Conservation (phyloP, 441 rosid genomes). For the Brassica hybrid region DNA sequence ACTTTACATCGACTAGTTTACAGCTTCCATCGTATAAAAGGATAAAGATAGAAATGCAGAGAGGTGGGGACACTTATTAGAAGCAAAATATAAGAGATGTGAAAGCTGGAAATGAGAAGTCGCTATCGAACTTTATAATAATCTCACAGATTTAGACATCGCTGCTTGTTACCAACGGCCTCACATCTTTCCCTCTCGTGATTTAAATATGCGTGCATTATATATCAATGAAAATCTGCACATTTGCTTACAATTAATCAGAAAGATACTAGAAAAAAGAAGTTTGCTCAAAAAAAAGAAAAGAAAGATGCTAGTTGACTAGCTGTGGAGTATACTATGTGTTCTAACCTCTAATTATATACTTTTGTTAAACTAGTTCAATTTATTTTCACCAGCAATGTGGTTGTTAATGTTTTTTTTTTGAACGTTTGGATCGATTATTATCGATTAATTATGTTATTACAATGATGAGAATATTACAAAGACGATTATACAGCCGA, state of each 20-base stretch:
- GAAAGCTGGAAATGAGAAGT: conserved; percentile 23
- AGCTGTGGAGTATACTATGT: no score
- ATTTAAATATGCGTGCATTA: neutral
- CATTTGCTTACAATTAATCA: no score
- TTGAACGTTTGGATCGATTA: no score
- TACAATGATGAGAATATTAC: no score
- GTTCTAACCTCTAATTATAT: no score
- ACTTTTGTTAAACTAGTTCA: neutral
- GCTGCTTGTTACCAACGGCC: conserved; percentile 19
- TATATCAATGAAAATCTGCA: no score
- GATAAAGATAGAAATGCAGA: conserved; percentile 12
- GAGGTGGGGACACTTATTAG: conserved; percentile 18
- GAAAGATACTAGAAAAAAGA: no score
- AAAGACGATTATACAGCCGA: no score
- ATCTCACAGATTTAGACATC: conserved; percentile 22
- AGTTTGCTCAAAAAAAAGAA: no score
- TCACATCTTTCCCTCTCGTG: conserved; percentile 12
- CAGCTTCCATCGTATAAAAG: conserved; percentile 4
- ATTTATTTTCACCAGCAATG: neutral
- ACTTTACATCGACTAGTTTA: neutral
- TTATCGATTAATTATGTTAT: no score
- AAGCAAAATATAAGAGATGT: conserved; percentile 20
- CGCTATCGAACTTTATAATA: conserved; percentile 21
- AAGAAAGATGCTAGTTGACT: no score
- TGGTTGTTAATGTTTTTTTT: neutral